A percentile compares a stretch with the other conserved stretches of the same genome.
These are phyloP conservation scores for Phytophthora niederhauseri DNA, from an alignment of 352 stramenopile species.

Conservation along the genomic window DNA sequence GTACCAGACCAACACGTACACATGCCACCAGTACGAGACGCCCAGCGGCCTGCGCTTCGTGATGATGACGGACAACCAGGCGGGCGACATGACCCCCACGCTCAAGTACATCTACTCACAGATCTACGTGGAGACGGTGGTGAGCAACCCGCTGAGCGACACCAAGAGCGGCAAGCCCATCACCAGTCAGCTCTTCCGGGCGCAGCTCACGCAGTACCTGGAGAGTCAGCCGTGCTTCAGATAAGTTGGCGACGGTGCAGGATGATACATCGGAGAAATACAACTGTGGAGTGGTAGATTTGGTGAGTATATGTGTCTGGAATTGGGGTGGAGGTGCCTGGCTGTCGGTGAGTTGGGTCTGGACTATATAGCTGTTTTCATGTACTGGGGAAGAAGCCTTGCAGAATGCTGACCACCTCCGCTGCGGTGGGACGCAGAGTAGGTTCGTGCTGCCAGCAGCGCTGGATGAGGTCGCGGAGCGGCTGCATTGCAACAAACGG, in stretches of 20 bases:
- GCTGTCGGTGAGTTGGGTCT: neutral
- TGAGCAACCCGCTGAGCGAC: constrained; percentile 90
- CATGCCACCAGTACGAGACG: constrained; percentile 93
- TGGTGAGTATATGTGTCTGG: neutral
- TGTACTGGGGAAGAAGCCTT: constrained; percentile 51
- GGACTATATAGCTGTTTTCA: constrained; percentile 1
- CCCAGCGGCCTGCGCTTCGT: constrained; percentile 90
- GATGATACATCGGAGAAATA: constrained; percentile 6
- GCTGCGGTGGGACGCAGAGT: constrained; percentile 49
- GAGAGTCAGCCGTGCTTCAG: constrained; percentile 74
- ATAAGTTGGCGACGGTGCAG: constrained; percentile 36
- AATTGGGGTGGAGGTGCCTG: neutral
- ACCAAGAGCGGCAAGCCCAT: constrained; percentile 75
- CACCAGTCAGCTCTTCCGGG: constrained; percentile 77
- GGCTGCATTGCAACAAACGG: constrained; percentile 38
- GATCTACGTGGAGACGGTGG: constrained; percentile 91
- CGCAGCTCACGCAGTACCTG: constrained; percentile 77
- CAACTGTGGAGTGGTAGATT: constrained; percentile 6
- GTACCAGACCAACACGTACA: constrained; percentile 91
- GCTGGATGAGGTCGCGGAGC: constrained; percentile 61
- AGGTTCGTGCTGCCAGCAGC: constrained; percentile 74
- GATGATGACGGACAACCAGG: constrained; percentile 91
- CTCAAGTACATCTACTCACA: constrained; percentile 91
- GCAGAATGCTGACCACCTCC: constrained; percentile 46
- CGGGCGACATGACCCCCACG: constrained; percentile 79